Percentiles rank a stretch among this genome's conserved stretches.
phyloP scores from a whole-genome alignment of 1,139 yeast genomes.

The Kodamaea plutei region DNA sequence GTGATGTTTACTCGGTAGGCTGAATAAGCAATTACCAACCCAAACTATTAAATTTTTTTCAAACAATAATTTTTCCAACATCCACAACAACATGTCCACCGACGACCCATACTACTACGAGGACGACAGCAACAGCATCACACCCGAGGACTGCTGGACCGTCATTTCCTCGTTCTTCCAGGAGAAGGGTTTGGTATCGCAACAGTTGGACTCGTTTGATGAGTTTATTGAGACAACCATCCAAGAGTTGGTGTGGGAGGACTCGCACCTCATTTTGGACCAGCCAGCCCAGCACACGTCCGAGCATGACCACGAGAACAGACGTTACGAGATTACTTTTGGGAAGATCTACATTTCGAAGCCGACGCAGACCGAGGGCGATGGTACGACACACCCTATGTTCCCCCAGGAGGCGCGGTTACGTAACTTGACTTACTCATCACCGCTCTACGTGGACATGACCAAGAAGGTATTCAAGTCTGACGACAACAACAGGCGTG shows the following conservation, averaged over 20 bases:
- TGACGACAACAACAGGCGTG: constrained; percentile 52
- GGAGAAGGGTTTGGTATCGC: constrained; percentile 95
- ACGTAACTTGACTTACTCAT: constrained; percentile 91
- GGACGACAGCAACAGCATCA: constrained; percentile 66
- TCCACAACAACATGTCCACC: constrained; percentile 5
- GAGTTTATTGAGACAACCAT: constrained; percentile 96
- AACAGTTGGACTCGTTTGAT: constrained; percentile 96
- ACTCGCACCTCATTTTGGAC: constrained; percentile 86
- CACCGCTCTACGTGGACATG: constrained; percentile 95
- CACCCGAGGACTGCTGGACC: constrained; percentile 99
- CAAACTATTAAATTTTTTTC: too few relatives aligned
- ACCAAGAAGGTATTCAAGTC: constrained; percentile 84
- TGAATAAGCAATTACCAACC: too few relatives aligned
- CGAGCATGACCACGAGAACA: constrained; percentile 82
- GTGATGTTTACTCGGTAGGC: too few relatives aligned
- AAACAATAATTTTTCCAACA: too few relatives aligned
- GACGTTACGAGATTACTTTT: constrained; percentile 90
- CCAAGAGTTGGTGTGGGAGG: constrained; percentile 96
- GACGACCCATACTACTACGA: constrained; percentile 67
- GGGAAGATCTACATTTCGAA: constrained; percentile 95
- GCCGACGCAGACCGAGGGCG: constrained; percentile 98
- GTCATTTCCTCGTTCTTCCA: constrained; percentile 94
- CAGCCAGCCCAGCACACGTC: constrained; percentile 98
- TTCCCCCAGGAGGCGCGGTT: constrained; percentile 98
- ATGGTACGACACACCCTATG: constrained; percentile 98